A percentile compares a stretch with the other conserved stretches of the same genome.
Evolutionary conservation across 345 rosid genomes (phyloP).

Genomic region (Clarkia xantiana): DNA sequence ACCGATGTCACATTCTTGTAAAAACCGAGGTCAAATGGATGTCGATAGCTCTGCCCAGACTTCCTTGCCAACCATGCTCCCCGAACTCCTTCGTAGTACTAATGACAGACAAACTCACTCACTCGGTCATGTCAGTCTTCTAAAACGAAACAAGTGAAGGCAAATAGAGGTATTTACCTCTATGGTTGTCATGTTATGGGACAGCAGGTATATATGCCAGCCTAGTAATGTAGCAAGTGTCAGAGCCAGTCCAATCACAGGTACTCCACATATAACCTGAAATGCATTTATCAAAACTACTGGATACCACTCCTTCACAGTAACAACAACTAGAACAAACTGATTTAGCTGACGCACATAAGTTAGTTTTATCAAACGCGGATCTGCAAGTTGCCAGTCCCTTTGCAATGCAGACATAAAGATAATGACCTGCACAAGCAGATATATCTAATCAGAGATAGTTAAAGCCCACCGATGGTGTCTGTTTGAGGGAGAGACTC

Average conservation of each 20-base stretch:
- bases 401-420: constrained; percentile 27
- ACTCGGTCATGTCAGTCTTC: too few species aligned
- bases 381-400: constrained; percentile 14
- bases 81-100: constrained; percentile 61
- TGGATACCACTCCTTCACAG: neutral
- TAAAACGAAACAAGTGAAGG: too few species aligned
- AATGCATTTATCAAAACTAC: neutral
- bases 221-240: constrained; percentile 55
- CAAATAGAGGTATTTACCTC: constrained; percentile 63
- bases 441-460: constrained; percentile 1
- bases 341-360: too few species aligned
- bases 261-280: constrained; percentile 36
- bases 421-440: constrained; percentile 28
- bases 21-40: constrained; percentile 44
- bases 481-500: constrained; percentile 4
- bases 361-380: neutral
- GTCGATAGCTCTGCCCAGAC: constrained; percentile 63
- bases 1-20: constrained; percentile 56
- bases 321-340: too few species aligned
- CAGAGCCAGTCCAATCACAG: constrained; percentile 28
- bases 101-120: constrained; percentile 5
- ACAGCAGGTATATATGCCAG: constrained; percentile 68
- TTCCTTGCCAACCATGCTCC: constrained; percentile 73
- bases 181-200: constrained; percentile 68
- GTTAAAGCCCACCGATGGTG: neutral